A percentile compares a stretch with the other conserved stretches of the same genome.
Conservation (phyloP, 805 yeast genomes). For the Phaffomyces antillensis region DNA sequence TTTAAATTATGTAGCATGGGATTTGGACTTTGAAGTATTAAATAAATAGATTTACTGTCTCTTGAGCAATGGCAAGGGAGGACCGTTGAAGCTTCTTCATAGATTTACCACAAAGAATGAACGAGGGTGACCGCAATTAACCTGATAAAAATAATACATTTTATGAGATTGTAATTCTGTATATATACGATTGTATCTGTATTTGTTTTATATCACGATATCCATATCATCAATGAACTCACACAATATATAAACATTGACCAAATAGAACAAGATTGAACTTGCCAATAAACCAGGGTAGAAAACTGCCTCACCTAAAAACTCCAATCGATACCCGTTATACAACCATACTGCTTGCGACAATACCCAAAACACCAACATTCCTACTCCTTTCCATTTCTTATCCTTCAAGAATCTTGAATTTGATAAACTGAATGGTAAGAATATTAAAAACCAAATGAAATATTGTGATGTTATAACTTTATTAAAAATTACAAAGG, state of each 20-base stretch:
- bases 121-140: no score
- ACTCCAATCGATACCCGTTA: constrained; percentile 75
- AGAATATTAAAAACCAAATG: constrained; percentile 83
- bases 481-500: constrained; percentile 73
- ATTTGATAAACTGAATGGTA: constrained; percentile 62
- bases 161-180: no score
- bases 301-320: constrained; percentile 62
- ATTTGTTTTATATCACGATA: no score
- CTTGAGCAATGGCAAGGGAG: no score
- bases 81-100: no score
- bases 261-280: constrained; percentile 50
- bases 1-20: no score
- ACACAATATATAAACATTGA: constrained; percentile 56
- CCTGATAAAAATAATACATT: no score
- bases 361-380: constrained; percentile 52
- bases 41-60: no score
- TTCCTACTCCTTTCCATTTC: constrained; percentile 32
- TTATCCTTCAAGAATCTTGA: constrained; percentile 29
- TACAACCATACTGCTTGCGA: constrained; percentile 75
- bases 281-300: constrained; percentile 45
- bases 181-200: no score
- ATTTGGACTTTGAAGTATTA: no score
- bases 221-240: constrained; percentile 39
- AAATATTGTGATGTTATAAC: constrained; percentile 94
- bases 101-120: no score